Conservation (phyloP, 345 rosid genomes). For the Hibiscus tridactylites region DNA sequence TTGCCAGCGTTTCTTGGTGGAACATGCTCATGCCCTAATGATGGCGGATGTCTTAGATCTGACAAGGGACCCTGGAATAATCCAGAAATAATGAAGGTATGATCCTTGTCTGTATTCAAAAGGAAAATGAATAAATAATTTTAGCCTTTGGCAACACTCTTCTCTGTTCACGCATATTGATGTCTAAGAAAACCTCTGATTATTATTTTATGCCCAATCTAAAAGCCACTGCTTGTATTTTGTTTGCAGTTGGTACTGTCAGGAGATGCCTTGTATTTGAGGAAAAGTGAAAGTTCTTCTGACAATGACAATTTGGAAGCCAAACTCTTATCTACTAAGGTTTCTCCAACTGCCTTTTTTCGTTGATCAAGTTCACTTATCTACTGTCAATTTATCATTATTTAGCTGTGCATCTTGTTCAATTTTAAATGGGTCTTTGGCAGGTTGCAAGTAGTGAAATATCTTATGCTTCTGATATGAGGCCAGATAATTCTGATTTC, state of each 20-base stretch:
- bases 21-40: conserved; percentile 63
- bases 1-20: conserved; percentile 96
- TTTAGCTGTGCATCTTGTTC: conserved; percentile 1
- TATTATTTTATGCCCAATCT: no score
- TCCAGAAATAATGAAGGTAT: conserved; percentile 77
- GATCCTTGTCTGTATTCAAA: conserved; percentile 13
- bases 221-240: no score
- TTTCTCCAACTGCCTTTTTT: conserved; percentile 2
- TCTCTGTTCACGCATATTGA: not conserved
- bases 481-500: conserved; percentile 7
- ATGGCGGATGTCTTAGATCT: conserved; percentile 79
- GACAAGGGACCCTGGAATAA: conserved; percentile 96
- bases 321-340: conserved; percentile 46
- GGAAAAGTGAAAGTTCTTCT: conserved; percentile 36
- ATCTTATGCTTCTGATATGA: conserved; percentile 20
- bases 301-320: conserved; percentile 51
- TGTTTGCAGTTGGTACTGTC: conserved; percentile 51
- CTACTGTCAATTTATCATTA: conserved; percentile 12
- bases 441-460: conserved; percentile 35
- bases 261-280: conserved; percentile 48
- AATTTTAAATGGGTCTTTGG: conserved; percentile 5
- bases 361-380: not conserved
- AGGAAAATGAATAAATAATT: not conserved
- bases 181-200: not conserved
- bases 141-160: not conserved